These are phyloP conservation scores for Astrocystis sublimbata DNA, from an alignment of 495 filamentous ascomycete species.

Conservation along the genomic window DNA sequence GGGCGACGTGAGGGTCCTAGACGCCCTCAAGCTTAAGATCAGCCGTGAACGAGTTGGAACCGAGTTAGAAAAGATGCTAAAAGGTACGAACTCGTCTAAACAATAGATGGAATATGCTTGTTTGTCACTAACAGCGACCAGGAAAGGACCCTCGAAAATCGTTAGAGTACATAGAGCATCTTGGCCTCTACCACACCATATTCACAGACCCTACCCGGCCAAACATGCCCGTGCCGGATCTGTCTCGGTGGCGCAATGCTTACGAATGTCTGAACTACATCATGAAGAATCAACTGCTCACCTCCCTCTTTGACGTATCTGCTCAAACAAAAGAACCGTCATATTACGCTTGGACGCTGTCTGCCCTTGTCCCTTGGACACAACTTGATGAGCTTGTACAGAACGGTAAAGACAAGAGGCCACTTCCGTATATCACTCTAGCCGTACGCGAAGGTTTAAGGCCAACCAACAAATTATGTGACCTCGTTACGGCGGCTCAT, in stretches of 20 bases:
- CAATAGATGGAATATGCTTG: background rate
- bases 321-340: slow-evolving; percentile 58
- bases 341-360: slow-evolving; percentile 75
- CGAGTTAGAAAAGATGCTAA: slow-evolving; percentile 90
- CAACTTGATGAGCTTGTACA: slow-evolving; percentile 50
- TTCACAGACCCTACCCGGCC: slow-evolving; percentile 65
- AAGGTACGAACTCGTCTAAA: slow-evolving; percentile 51
- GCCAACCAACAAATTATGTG: slow-evolving; percentile 68
- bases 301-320: slow-evolving; percentile 54
- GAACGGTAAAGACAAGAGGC: slow-evolving; percentile 44
- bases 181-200: slow-evolving; percentile 76
- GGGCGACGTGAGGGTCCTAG: slow-evolving; percentile 69
- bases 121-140: slow-evolving; percentile 30
- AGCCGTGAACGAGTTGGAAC: slow-evolving; percentile 82
- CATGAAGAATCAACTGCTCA: slow-evolving; percentile 49
- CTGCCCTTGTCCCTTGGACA: slow-evolving; percentile 75
- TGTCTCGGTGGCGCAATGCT: slow-evolving; percentile 45
- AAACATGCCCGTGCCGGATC: slow-evolving; percentile 39
- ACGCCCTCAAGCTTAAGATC: slow-evolving; percentile 83
- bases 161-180: slow-evolving; percentile 69
- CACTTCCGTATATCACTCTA: slow-evolving; percentile 49
- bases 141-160: slow-evolving; percentile 68
- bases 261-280: slow-evolving; percentile 54
- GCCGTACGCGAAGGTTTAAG: slow-evolving; percentile 77
- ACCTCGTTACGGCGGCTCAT: slow-evolving; percentile 65